Conservation (phyloP, 129 eudicot species). For the Daucus carota region DH1_v3.0 NC_030386.2:3406501-3407000, state of each 20-base stretch:
- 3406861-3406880: slow-evolving; percentile 11
- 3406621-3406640: not conserved
- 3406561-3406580: not conserved
- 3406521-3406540: not conserved
- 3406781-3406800: not conserved
- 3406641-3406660: not conserved
- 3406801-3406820: slow-evolving; percentile 1
- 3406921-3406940: slow-evolving; percentile 80
- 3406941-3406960: slow-evolving; percentile 80
- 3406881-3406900: slow-evolving; percentile 23
- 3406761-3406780: not conserved
- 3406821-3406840: not conserved
- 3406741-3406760: not conserved
- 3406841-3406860: not conserved
- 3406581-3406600: not conserved
- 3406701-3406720: not conserved
- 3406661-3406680: not conserved
- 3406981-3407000: slow-evolving; percentile 25
- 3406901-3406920: slow-evolving; percentile 78
- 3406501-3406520: not conserved
- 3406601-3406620: not conserved
- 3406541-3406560: too few species aligned
- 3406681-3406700: not conserved
- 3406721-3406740: not conserved
- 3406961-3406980: slow-evolving; percentile 80